A percentile compares a stretch with the other conserved stretches of the same genome.
phyloP scores from a whole-genome alignment of 2,329 filamentous ascomycete species.

The Fusarium sp. region DNA sequence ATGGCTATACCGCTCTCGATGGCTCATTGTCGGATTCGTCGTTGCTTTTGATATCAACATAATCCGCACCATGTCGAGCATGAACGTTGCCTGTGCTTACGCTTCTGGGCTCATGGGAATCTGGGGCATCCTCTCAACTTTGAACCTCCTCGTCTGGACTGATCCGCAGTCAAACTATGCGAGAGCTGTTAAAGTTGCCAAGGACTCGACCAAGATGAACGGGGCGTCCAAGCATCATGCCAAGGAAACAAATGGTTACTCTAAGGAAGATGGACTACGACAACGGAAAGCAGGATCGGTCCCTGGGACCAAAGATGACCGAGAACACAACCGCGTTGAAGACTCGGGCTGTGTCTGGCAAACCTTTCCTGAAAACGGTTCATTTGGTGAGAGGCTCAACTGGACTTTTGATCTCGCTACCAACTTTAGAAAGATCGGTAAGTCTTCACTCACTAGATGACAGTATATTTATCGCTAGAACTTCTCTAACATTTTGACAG shows the following conservation, averaged over 20 bases:
- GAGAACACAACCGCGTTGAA: conserved; percentile 18
- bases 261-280: conserved; percentile 21
- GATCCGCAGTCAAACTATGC: conserved; percentile 67
- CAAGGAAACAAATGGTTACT: not conserved
- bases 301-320: not conserved
- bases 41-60: conserved; percentile 57
- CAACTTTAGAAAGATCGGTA: conserved; percentile 66
- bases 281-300: conserved; percentile 23
- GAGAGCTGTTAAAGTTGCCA: conserved; percentile 55
- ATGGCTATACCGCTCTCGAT: conserved; percentile 61
- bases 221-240: not conserved
- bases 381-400: conserved; percentile 60
- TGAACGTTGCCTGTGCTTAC: conserved; percentile 63
- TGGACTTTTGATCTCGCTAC: conserved; percentile 67
- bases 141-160: conserved; percentile 64
- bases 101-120: conserved; percentile 59
- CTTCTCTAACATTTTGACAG: conserved; percentile 42
- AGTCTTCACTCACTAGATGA: conserved; percentile 21
- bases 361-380: conserved; percentile 61
- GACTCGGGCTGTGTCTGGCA: conserved; percentile 69
- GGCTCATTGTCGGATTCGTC: conserved; percentile 59
- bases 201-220: not conserved
- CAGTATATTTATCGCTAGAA: not conserved
- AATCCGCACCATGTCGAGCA: conserved; percentile 57
- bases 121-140: conserved; percentile 62